Conservation (phyloP, 2,329 filamentous ascomycete species). For the Lasiodiplodia theobromae region DNA sequence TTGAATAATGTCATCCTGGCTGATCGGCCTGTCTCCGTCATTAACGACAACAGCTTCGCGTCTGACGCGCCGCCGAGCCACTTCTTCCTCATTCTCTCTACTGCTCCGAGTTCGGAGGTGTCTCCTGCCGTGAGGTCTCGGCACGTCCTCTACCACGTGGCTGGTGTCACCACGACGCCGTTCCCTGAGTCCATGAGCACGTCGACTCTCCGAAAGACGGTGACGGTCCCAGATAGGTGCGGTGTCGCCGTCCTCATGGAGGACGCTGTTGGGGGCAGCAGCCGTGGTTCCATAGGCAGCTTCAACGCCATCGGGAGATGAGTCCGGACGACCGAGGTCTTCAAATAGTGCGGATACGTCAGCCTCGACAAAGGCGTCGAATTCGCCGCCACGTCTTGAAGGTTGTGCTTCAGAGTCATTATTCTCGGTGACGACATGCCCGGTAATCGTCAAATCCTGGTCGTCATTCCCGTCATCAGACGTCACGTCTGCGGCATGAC, state of each 20-base stretch:
- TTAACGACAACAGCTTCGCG: constrained; percentile 91
- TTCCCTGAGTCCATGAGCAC: constrained; percentile 14
- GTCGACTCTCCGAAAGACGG: constrained; percentile 5
- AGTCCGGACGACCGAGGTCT: not conserved
- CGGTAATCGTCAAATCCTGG: constrained; percentile 9
- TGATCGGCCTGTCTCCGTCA: constrained; percentile 79
- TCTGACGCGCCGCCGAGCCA: constrained; percentile 75
- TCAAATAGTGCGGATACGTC: not conserved
- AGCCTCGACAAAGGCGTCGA: constrained; percentile 5
- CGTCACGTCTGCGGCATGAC: constrained; percentile 1
- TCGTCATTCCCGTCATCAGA: constrained; percentile 1
- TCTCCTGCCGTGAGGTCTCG: constrained; percentile 39
- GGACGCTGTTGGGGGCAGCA: not conserved
- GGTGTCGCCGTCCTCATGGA: not conserved
- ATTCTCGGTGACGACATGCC: not conserved
- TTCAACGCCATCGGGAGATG: not conserved
- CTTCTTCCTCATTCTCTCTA: constrained; percentile 69
- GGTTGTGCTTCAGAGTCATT: not conserved
- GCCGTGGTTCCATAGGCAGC: not conserved
- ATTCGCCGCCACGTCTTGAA: constrained; percentile 10
- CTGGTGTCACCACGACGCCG: not conserved
- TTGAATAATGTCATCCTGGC: constrained; percentile 80
- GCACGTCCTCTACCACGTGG: not conserved
- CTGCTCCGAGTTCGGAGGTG: constrained; percentile 40
- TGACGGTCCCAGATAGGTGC: constrained; percentile 22